Evolutionary conservation across 306 rosid genomes (phyloP).

Genomic region (Cicer bijugum): DNA sequence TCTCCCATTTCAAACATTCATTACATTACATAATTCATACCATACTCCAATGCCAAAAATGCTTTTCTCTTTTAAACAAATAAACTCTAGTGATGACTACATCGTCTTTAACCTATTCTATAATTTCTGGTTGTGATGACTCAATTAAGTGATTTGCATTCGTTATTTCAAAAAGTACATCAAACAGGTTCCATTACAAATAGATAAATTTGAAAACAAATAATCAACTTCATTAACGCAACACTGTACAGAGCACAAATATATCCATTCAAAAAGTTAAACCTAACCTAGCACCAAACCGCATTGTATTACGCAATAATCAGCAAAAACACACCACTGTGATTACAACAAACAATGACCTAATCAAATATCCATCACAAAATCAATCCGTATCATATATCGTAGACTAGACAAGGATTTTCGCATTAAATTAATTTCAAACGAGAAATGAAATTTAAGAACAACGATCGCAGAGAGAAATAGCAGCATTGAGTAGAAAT

Average conservation of each 20-base stretch:
- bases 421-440: not conserved
- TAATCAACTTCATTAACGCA: not conserved
- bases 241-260: slow-evolving; percentile 10
- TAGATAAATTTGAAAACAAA: not conserved
- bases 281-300: slow-evolving; percentile 3
- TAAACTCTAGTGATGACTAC: not conserved
- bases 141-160: not conserved
- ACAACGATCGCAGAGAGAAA: slow-evolving; percentile 22
- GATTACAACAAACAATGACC: not conserved
- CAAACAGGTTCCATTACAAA: not conserved
- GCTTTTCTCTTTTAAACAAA: not conserved
- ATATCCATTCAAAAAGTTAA: not conserved
- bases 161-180: not conserved
- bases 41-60: not conserved
- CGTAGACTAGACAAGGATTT: not conserved
- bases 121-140: not conserved
- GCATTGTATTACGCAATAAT: not conserved
- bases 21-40: not conserved
- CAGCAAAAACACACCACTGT: not conserved
- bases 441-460: not conserved
- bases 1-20: not conserved
- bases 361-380: not conserved
- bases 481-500: slow-evolving; percentile 2
- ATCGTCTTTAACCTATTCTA: not conserved
- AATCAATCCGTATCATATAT: not conserved